Evolutionary conservation across 257 asterid species (phyloP), one percentile per base, ranked within the genome.

Genomic region (Solanum commersonii): DNA sequence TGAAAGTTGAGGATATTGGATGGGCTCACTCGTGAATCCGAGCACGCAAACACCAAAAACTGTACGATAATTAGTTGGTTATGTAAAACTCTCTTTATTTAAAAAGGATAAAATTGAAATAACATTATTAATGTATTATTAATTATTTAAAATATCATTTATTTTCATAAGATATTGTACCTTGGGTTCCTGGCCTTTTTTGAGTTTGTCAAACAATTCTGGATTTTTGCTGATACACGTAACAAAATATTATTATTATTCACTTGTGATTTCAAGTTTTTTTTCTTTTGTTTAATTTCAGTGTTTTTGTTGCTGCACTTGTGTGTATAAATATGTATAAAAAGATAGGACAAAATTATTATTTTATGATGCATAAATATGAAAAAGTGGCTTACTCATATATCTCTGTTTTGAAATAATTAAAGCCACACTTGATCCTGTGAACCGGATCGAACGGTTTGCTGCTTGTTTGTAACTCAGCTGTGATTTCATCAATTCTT

Each of bases 141-240:
- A 0, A 49, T 5, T 15, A 49, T 49, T 49, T 49, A 49, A 49
- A 52, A 52, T 52, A 18, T 2, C n/a, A 52, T 0, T 52, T 52
- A 18, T 52, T 18, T 46, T 46, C 56, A 46, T 23, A 37, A 63
- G 37, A 65, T 60, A 3, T 31, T 22, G 89, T 90, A 94, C 99
- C 98, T 90, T 92, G 84, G 99, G 98, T 83, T 95, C 91, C 94
- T 97, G 98, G 88, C 98, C 99, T 87, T 91, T 91, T 83, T 98
- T 92, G 84, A 97, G 98, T 86, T 96, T 94, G 3, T 88, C 90
- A 78, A 89, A 93, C 91, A 94, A 76, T 42, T 90, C 92, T 86
- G 98, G 98, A 33, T 94, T 89, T 84, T 90, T 93, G 92, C 98
- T 97, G 95, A 60, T 76, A 85, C 27, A 49, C 4, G 20, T 70